Evolutionary conservation across 306 rosid genomes (phyloP), one percentile per base, ranked within the genome.

Genomic region (Dalbergia cultrata): DNA sequence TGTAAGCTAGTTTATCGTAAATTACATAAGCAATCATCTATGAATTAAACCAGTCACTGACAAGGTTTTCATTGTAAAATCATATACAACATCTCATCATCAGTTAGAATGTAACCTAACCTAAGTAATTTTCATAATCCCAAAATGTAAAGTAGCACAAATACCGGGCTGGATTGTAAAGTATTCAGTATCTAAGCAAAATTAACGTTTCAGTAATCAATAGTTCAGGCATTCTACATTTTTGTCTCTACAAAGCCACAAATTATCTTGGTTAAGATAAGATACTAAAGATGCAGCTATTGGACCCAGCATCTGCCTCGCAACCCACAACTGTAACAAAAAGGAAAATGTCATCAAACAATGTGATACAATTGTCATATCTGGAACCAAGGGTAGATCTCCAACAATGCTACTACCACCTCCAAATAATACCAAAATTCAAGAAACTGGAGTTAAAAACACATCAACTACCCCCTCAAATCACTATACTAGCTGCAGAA

Each of bases 381-480:
- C 41, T 54, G 10, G 49, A 84, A 67, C 76, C 67, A 62, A 81
- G 52, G 58, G 67, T 82, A 83, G 92, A 87, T 89, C 90, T 86
- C 85, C 88, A 71, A 82, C 16, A 11, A 44, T 76, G 80, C 66
- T 60, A 61, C 81, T 39, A 17, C 13, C 37, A 61, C 78, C 79
- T 41, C 67, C 47, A 74, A 74, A 70, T 18, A 69, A 75, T 21
- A 80, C 70, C 22, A 44, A 63, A 89, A 79, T 76, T 50, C 81
- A 85, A 76, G 31, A 54, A 47, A 57, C 33, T 54, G 4, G 52
- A 84, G 35, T 10, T 50, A 14, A 84, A 66, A 49, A 19, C 39
- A 72, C 14, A 72, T 43, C 80, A 81, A 59, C 63, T 57, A 76
- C 43, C 58, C 5, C 71, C 68, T 63, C 59, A 80, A 82, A 74